phyloP scores from a whole-genome alignment of 305 asterid species.

The Solanum hybrid region DNA sequence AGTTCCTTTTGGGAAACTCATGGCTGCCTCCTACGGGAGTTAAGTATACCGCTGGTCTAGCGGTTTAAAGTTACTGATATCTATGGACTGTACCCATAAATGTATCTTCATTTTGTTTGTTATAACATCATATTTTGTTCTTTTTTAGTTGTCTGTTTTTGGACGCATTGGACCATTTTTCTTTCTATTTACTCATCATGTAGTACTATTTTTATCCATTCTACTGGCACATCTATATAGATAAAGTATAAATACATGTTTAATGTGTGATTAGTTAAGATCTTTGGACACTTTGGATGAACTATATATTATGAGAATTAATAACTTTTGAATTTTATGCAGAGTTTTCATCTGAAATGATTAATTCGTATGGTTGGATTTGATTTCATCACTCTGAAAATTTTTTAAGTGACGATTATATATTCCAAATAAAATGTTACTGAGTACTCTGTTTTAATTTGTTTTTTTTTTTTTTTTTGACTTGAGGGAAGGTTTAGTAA shows the following conservation, averaged over 20 bases:
- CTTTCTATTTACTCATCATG: neutral
- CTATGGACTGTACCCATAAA: neutral
- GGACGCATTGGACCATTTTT: neutral
- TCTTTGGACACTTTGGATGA: neutral
- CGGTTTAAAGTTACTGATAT: neutral
- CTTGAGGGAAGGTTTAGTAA: neutral
- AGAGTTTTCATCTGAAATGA: neutral
- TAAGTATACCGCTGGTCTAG: constrained; percentile 54
- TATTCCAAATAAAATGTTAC: neutral
- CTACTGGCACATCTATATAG: neutral
- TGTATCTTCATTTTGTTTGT: neutral
- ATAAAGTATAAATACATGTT: neutral
- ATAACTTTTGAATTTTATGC: neutral
- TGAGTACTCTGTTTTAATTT: neutral
- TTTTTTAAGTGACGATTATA: neutral
- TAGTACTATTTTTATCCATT: neutral
- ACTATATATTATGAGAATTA: neutral
- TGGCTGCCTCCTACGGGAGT: constrained; percentile 91
- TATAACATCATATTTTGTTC: neutral
- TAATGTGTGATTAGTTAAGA: neutral
- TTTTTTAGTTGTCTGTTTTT: neutral
- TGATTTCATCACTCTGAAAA: neutral
- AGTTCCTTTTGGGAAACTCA: constrained; percentile 54
- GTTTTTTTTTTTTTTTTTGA: neutral
- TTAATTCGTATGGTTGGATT: neutral